Base-by-base conservation (phyloP, 2,329 filamentous ascomycete genomes). In the Tolypocladium tropicale region DNA sequence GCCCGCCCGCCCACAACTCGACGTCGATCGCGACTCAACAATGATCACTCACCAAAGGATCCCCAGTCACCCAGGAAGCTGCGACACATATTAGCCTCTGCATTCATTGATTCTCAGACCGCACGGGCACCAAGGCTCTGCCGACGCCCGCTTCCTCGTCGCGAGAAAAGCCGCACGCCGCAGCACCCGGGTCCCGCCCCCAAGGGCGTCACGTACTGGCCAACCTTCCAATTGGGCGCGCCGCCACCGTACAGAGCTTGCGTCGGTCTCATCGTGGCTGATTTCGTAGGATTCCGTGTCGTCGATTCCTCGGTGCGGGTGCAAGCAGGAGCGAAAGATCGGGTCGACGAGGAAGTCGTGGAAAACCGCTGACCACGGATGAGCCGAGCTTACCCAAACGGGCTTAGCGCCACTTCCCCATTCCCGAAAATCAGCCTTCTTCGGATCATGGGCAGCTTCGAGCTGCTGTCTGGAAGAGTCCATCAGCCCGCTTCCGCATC, bases 61-160 rank as follows among this genome's bases (percentile, higher is more conserved):
- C 89, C 89, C 87, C 88, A 93, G 72, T 75, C 74, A 64, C 89
- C 89, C 58, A 92, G 75, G 73, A 78, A 91, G 71, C 89, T 92
- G 65, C 63, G 60, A 23, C 59, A 37, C 6, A 23, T 48, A 59
- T 72, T 60, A 71, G 70, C 59, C 57, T 41, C 25, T 41, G 49
- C 49, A 10, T 21, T 41, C 21, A 48, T 21, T 41, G 14, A 48
- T 18, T 49, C 53, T 25, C 30, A 25, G 37, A 16, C 7, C 9
- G 9, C 32, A 28, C 16, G 36, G 33, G 21, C 9, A 12, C 32
- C 12, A 23, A 25, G n/a, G 53, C 43, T 41, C 30, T 36, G 28
- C 28, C 28, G 36, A 34, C 36, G 12, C 10, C 25, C 18, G 25
- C 28, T 50, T 14, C 30, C 39, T 23, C 33, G 41, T 41, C 51